Evolutionary conservation across 2,329 filamentous ascomycete genomes (phyloP), one percentile per base, ranked within the genome.

Genomic region (Arthrobotrys sinensis): DNA sequence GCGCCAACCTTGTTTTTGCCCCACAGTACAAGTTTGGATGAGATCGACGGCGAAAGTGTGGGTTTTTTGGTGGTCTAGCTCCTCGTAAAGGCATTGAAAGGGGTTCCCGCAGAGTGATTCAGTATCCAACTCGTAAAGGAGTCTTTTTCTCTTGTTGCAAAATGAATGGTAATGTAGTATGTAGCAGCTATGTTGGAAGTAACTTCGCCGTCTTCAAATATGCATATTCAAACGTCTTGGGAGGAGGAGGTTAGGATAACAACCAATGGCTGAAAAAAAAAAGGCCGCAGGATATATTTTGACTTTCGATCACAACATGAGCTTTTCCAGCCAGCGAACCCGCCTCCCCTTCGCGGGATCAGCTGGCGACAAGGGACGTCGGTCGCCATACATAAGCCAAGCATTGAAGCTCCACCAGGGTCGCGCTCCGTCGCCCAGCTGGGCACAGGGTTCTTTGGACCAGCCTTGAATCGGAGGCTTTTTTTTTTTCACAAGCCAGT

Each of bases 331-430:
- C 34, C 55, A 43, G 43, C 36, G 43, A 28, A 60, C 19, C n/a
- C 34, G 24, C 55, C 36, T 60, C 55, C 36, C 19, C 34, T 38
- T 38, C 52, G 11, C 55, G 55, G 53, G 55, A 60, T 60, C 36
- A 60, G 36, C 55, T 43, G 36, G 11, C 34, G 43, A 60, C 55
- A 43, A 40, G 55, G 55, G 34, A 2, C 16, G 34, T 60, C 32
- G 16, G 53, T 40, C 55, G 36, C n/a, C 55, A 43, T n/a, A 40
- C 55, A 60, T 43, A 40, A 60, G 55, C 55, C 55, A 60, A 60
- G 55, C 55, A 36, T 43, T n/a, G 55, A 60, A 24, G 52, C 7
- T 38, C 32, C 32, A 57, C 32, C 55, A 60, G 36, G 55, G 36
- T 43, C 6, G 36, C 36, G 36, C 24, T 43, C 55, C 16, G 36